phyloP scores from a whole-genome alignment of 805 yeast genomes.

The Wickerhamomyces strasburgensis region DNA sequence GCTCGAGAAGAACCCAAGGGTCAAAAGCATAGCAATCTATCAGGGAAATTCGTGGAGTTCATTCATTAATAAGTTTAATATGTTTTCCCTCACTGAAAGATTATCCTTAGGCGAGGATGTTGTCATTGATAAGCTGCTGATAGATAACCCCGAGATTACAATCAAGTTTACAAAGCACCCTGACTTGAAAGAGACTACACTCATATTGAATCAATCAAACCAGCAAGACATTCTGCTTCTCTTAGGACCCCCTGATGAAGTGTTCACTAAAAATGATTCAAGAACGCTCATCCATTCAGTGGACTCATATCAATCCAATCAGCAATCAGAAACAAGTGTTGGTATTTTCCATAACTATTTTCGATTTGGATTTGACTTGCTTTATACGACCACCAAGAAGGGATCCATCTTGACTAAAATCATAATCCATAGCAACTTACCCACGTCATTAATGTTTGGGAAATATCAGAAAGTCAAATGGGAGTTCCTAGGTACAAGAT shows the following conservation, averaged over 20 bases:
- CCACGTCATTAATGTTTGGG: constrained; percentile 47
- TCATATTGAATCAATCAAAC: constrained; percentile 38
- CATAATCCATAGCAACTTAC: constrained; percentile 46
- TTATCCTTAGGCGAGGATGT: constrained; percentile 1
- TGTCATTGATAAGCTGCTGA: constrained; percentile 10
- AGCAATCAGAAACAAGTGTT: background rate
- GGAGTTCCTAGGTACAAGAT: background rate
- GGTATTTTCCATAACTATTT: constrained; percentile 51
- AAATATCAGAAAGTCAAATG: constrained; percentile 43
- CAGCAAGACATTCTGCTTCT: constrained; percentile 43
- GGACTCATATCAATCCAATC: constrained; percentile 4
- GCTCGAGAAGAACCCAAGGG: constrained; percentile 10
- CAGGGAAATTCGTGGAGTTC: constrained; percentile 22
- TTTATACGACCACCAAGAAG: constrained; percentile 32
- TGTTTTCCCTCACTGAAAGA: background rate
- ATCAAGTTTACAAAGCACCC: constrained; percentile 26
- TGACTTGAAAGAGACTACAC: constrained; percentile 9
- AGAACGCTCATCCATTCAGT: constrained; percentile 36
- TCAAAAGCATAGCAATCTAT: constrained; percentile 14
- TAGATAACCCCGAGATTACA: constrained; percentile 5
- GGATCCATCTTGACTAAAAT: constrained; percentile 39
- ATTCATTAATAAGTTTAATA: constrained; percentile 11
- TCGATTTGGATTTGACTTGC: constrained; percentile 47
- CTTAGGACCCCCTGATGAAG: constrained; percentile 56
- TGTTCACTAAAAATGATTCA: constrained; percentile 39